Percentiles rank a stretch among this genome's conserved stretches.
phyloP scores from a whole-genome alignment of 2,329 filamentous ascomycete genomes.

The Penicillium sp. region DNA sequence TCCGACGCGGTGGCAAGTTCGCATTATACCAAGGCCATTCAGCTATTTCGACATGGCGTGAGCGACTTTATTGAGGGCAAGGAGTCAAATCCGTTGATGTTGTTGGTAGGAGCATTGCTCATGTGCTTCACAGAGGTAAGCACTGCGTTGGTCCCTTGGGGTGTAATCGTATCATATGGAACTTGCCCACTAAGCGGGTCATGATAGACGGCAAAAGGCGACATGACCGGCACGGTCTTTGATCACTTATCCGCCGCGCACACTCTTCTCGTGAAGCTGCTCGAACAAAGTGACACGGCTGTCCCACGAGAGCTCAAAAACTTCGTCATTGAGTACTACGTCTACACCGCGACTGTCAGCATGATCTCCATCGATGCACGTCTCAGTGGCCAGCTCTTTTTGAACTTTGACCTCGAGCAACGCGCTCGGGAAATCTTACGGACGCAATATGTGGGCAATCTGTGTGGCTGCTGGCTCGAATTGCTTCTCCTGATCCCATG shows the following conservation, averaged over 20 bases:
- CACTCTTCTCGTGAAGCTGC: slow-evolving; percentile 36
- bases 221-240: slow-evolving; percentile 43
- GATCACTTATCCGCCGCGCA: slow-evolving; percentile 44
- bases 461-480: slow-evolving; percentile 30
- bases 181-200: slow-evolving; percentile 1
- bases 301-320: slow-evolving; percentile 37
- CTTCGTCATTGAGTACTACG: slow-evolving; percentile 47
- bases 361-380: slow-evolving; percentile 42
- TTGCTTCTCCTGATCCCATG: slow-evolving; percentile 26
- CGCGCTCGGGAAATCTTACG: slow-evolving; percentile 24
- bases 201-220: slow-evolving; percentile 39
- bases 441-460: slow-evolving; percentile 25
- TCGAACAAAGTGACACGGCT: slow-evolving; percentile 29
- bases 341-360: slow-evolving; percentile 44
- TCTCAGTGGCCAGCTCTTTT: slow-evolving; percentile 22
- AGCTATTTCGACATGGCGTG: slow-evolving; percentile 24
- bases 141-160: neutral
- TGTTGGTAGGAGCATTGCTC: slow-evolving; percentile 43
- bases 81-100: slow-evolving; percentile 31
- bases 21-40: slow-evolving; percentile 27
- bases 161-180: no score
- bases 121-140: slow-evolving; percentile 46
- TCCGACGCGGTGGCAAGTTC: slow-evolving; percentile 24
- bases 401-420: slow-evolving; percentile 42
- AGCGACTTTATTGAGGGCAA: slow-evolving; percentile 28